These are phyloP conservation scores for Durio zibethinus DNA, from an alignment of 345 rosid genomes.

Conservation along the genomic window DNA sequence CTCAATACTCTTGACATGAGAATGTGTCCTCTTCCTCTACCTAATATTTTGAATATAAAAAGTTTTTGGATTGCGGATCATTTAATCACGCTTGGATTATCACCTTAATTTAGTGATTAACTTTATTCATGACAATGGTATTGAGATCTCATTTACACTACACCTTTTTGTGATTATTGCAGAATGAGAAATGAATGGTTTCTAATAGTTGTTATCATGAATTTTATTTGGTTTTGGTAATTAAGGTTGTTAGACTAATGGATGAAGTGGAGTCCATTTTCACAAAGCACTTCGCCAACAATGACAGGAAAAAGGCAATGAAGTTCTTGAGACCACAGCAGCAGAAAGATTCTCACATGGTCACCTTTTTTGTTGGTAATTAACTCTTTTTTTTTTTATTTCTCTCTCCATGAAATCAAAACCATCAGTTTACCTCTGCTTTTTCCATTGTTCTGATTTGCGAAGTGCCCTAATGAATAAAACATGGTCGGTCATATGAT, in stretches of 20 bases:
- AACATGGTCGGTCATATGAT: neutral
- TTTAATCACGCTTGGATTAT: neutral
- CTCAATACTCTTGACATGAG: neutral
- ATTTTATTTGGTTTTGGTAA: slow-evolving; percentile 18
- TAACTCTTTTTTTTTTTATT: neutral
- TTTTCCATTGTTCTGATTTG: neutral
- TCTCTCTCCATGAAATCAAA: slow-evolving; percentile 1
- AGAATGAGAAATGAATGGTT: neutral
- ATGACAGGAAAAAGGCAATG: slow-evolving; percentile 97
- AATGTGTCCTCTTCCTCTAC: neutral
- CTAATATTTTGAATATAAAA: neutral
- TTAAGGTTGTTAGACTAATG: slow-evolving; percentile 79
- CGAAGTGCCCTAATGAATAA: neutral
- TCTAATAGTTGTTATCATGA: neutral
- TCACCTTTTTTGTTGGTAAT: slow-evolving; percentile 94
- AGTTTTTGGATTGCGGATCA: neutral
- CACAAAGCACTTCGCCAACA: slow-evolving; percentile 92
- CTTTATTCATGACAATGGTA: neutral
- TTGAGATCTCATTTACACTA: neutral
- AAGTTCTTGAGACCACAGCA: slow-evolving; percentile 88
- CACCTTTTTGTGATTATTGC: neutral
- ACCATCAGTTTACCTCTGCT: neutral
- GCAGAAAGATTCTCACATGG: slow-evolving; percentile 85
- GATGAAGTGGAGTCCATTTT: slow-evolving; percentile 98
- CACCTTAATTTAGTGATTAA: neutral